Evolutionary conservation across 371 early-diverging fungal species (phyloP), one percentile per base, ranked within the genome.

Genomic region (Mucor velutinosus): DNA sequence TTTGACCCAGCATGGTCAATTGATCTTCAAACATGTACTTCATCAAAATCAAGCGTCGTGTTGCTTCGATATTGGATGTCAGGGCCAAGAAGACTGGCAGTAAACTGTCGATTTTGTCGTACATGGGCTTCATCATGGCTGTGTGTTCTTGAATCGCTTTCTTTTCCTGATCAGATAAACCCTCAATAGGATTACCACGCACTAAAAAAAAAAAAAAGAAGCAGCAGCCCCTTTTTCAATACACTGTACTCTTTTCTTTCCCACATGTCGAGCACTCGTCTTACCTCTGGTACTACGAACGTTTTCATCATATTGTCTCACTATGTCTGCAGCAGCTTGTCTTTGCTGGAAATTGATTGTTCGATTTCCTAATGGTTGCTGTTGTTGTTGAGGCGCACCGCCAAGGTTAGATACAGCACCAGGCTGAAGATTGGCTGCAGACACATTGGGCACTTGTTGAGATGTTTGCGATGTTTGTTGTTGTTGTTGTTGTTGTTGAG

Each of bases 21-120:
- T 88, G 88, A 60, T 86, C 87, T 64, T 88, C 81, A 70, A 86
- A 83, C 82, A 86, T 79, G 60, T 81, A 81, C 66, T 88, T 88
- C 86, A 88, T 84, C 62, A 85, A 62, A 30, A 86, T 83, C 21
- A 88, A 65, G 4, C 84, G 75, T 27, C 74, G 53, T 7, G 85
- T 81, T 4, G 86, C 84, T 43, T 82, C 82, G 2, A 62, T 39
- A 49, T 80, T 82, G 39, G 58, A 56, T 8, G 82, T 82, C 62
- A 82, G 32, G 4, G 85, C 79, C 47, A 75, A 79, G 66, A 84
- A 82, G 1, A 80, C 60, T 1, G 85, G 85, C 35, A 84, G 67
- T 15, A 84, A 73, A 15, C 77, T 79, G 58, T 84, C 84, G 10
- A 84, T 69, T 33, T 76, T 78, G 19, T 76, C 67, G 37, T 73